Percentiles rank a stretch among this genome's conserved stretches.
Evolutionary conservation across 2,329 filamentous ascomycete species (phyloP).

Genomic region (Ilyonectria mors-panacis): DNA sequence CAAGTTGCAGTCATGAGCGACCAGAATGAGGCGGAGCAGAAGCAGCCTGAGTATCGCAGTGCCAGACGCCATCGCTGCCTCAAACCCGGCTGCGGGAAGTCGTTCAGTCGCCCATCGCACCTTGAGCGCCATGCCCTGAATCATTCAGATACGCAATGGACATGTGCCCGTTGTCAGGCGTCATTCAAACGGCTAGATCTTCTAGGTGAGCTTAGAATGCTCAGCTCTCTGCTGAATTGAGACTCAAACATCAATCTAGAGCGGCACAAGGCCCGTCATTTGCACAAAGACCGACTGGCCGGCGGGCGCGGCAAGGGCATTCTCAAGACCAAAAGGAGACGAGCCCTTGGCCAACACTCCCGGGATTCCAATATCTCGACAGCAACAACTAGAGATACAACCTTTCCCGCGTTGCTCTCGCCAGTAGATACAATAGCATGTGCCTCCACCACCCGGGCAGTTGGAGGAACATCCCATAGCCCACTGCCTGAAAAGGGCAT

Average conservation of each 20-base stretch:
- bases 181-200: slow-evolving; percentile 10
- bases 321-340: background rate
- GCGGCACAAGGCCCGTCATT: background rate
- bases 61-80: background rate
- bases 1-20: background rate
- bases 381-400: background rate
- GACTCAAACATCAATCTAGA: background rate
- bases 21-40: background rate
- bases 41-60: background rate
- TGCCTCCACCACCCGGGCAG: too few species aligned
- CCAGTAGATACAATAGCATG: background rate
- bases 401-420: background rate
- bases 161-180: slow-evolving; percentile 3
- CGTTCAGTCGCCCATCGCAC: slow-evolving; percentile 15
- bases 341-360: background rate
- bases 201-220: background rate
- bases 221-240: too few species aligned
- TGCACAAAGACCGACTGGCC: background rate
- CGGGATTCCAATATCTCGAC: background rate
- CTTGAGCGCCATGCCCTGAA: slow-evolving; percentile 16
- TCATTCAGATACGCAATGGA: slow-evolving; percentile 16
- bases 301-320: background rate
- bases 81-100: slow-evolving; percentile 15
- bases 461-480: background rate
- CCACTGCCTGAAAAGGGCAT: background rate